These are phyloP conservation scores for Rhododendron mucronatum DNA, from an alignment of 148 eudicot genomes.

Conservation along the genomic window DNA sequence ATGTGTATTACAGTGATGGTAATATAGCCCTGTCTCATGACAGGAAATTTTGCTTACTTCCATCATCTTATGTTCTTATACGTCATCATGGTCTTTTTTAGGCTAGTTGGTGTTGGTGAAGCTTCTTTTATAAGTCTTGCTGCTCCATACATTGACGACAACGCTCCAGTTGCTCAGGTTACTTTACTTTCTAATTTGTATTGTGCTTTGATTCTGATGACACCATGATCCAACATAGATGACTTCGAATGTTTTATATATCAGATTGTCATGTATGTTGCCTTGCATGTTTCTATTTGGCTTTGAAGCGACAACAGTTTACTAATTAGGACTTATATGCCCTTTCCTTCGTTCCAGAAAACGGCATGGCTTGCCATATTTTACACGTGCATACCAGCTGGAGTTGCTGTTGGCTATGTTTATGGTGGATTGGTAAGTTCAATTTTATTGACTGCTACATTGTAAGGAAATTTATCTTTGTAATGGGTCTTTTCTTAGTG, in stretches of 20 bases:
- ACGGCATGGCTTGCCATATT: slow-evolving; percentile 88
- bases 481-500: neutral
- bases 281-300: neutral
- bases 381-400: slow-evolving; percentile 98
- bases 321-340: neutral
- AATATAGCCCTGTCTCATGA: neutral
- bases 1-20: slow-evolving; percentile 26
- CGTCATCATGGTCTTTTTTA: slow-evolving; percentile 18
- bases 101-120: slow-evolving; percentile 99
- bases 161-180: slow-evolving; percentile 89
- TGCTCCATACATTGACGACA: slow-evolving; percentile 95
- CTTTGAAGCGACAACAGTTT: neutral
- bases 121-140: slow-evolving; percentile 99
- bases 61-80: slow-evolving; percentile 3
- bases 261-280: neutral
- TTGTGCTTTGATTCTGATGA: neutral
- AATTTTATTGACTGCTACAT: slow-evolving; percentile 1
- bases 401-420: slow-evolving; percentile 90
- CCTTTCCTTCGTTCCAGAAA: slow-evolving; percentile 42
- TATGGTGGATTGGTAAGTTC: slow-evolving; percentile 82
- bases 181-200: slow-evolving; percentile 6
- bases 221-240: neutral
- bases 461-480: neutral
- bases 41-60: neutral
- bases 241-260: neutral